phyloP scores from a whole-genome alignment of 208 protist genomes.

The Trypanosoma boissoni region DNA sequence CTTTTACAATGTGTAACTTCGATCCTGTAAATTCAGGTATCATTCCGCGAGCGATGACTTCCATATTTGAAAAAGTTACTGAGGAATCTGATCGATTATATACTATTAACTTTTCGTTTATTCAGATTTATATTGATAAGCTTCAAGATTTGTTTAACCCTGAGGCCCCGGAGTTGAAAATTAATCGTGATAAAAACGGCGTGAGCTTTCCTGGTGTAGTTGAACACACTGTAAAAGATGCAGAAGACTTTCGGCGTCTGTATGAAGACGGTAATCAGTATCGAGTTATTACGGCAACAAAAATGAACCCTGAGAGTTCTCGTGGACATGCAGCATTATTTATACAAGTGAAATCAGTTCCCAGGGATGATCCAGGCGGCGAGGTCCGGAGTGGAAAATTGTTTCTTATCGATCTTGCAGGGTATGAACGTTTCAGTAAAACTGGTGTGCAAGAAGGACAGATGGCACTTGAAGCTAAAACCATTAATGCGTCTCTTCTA shows the following conservation, averaged over 20 bases:
- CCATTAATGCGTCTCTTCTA: constrained; percentile 85
- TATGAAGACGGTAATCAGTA: constrained; percentile 77
- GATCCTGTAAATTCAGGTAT: constrained; percentile 65
- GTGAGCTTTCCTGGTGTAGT: constrained; percentile 71
- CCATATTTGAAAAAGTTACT: constrained; percentile 62
- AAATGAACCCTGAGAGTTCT: constrained; percentile 87
- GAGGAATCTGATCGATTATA: constrained; percentile 31
- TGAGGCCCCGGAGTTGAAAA: constrained; percentile 65
- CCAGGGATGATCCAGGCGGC: constrained; percentile 43
- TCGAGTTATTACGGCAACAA: constrained; percentile 76
- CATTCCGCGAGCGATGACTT: constrained; percentile 72
- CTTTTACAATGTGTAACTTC: constrained; percentile 90
- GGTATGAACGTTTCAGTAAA: constrained; percentile 88
- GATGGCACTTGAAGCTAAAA: constrained; percentile 84
- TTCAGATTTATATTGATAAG: constrained; percentile 87
- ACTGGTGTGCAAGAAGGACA: constrained; percentile 77
- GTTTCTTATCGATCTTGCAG: constrained; percentile 85
- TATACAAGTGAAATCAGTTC: constrained; percentile 59
- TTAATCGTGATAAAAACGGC: constrained; percentile 60
- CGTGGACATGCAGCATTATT: constrained; percentile 85
- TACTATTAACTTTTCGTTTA: constrained; percentile 66
- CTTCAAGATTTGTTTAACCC: constrained; percentile 76
- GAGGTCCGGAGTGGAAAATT: constrained; percentile 66
- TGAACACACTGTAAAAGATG: constrained; percentile 41
- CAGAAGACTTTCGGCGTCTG: constrained; percentile 76